Conservation (phyloP, 2,329 filamentous ascomycete species). For the Pestalotiopsis sp. region DNA sequence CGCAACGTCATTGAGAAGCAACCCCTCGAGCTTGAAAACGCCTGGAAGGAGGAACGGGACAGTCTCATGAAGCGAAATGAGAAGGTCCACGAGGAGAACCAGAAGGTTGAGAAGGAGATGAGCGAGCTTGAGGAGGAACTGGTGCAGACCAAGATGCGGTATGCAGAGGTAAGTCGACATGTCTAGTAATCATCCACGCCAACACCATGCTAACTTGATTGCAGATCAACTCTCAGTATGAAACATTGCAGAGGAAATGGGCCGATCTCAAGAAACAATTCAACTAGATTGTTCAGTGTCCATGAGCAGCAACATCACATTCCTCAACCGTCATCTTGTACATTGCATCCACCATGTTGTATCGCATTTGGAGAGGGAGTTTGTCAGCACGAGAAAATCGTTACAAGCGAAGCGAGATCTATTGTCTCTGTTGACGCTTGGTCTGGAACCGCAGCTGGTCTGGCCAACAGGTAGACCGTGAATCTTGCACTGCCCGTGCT, state of each 20-base stretch:
- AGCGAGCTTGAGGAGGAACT: constrained; percentile 89
- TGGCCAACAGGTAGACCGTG: neutral
- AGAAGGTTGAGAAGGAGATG: constrained; percentile 84
- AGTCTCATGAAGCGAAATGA: constrained; percentile 89
- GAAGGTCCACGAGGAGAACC: constrained; percentile 93
- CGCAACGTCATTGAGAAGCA: constrained; percentile 87
- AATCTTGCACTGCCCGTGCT: neutral
- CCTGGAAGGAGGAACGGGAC: constrained; percentile 84
- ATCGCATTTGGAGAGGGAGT: constrained; percentile 12
- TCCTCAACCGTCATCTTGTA: constrained; percentile 7
- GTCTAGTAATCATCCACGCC: too few relatives aligned
- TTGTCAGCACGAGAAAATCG: neutral
- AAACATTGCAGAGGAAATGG: constrained; percentile 77
- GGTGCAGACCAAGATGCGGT: constrained; percentile 91
- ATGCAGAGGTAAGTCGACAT: constrained; percentile 79
- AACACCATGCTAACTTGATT: constrained; percentile 2
- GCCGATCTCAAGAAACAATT: constrained; percentile 69
- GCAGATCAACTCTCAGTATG: constrained; percentile 73
- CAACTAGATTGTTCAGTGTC: constrained; percentile 33
- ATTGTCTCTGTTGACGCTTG: neutral
- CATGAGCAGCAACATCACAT: neutral
- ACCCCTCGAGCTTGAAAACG: constrained; percentile 82
- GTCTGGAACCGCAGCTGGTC: constrained; percentile 2
- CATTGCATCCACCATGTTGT: neutral
- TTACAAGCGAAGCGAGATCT: neutral